Conservation (phyloP, 805 yeast genomes). For the Wickerhamiella allomyrinae region DNA sequence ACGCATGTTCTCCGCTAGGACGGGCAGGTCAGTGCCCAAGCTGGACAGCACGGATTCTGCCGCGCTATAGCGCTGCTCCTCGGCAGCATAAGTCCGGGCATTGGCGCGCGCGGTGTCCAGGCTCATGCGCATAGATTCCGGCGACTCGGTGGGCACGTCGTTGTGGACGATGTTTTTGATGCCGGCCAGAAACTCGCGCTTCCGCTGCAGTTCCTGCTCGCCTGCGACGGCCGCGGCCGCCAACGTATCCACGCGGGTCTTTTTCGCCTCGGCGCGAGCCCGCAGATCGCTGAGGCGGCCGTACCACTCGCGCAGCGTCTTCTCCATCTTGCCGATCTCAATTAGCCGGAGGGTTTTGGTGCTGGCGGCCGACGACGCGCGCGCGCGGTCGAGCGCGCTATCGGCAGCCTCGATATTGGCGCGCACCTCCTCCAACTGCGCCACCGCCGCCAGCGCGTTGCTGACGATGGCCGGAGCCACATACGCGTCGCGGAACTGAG, state of each 20-base stretch:
- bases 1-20: not conserved
- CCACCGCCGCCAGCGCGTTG: not conserved
- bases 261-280: not conserved
- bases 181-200: not conserved
- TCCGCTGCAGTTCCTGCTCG: not conserved
- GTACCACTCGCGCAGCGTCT: not conserved
- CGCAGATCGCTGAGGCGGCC: not conserved
- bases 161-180: not conserved
- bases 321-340: not conserved
- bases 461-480: not conserved
- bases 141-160: not conserved
- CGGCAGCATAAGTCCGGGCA: not conserved
- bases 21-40: not conserved
- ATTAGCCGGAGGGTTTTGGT: not conserved
- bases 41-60: not conserved
- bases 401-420: not conserved
- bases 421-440: not conserved
- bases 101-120: not conserved
- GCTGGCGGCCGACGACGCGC: not conserved
- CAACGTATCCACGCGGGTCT: not conserved
- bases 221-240: not conserved
- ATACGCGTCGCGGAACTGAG: not conserved
- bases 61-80: not conserved
- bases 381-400: not conserved
- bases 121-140: not conserved